Percentiles rank a stretch among this genome's conserved stretches.
Evolutionary conservation across 805 yeast species (phyloP).

Genomic region (Metschnikowia lachancei): DNA sequence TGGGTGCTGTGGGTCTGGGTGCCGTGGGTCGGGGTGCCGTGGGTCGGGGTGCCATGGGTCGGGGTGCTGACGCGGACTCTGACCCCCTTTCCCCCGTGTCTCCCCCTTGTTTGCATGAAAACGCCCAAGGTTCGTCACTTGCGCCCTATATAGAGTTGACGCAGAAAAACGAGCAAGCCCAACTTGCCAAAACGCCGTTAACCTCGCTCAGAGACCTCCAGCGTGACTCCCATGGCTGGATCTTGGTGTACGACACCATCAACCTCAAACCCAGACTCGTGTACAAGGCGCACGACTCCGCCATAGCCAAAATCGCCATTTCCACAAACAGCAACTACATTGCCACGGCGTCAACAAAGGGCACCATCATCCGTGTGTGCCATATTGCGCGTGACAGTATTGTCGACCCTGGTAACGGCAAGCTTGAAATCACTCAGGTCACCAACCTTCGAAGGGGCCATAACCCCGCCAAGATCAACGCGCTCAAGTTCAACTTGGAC

Average conservation of each 20-base stretch:
- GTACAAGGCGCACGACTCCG: conserved; percentile 41
- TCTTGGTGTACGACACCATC: conserved; percentile 40
- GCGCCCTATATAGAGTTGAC: conserved; percentile 26
- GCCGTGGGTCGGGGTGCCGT: no score
- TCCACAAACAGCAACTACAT: conserved; percentile 28
- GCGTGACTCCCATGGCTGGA: conserved; percentile 35
- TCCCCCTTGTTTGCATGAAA: background rate
- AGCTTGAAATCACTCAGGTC: conserved; percentile 26
- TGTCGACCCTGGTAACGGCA: conserved; percentile 3
- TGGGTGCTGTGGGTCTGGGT: no score
- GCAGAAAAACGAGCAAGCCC: conserved; percentile 21
- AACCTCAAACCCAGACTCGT: conserved; percentile 30
- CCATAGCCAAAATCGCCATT: conserved; percentile 32
- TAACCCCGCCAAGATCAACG: conserved; percentile 33
- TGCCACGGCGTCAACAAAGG: conserved; percentile 44
- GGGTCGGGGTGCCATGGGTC: no score
- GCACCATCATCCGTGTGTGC: conserved; percentile 41
- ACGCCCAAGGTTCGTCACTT: conserved; percentile 4
- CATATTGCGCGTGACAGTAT: conserved; percentile 14
- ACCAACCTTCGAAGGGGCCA: conserved; percentile 42
- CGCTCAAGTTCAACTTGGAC: conserved; percentile 36
- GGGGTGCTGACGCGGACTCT: no score
- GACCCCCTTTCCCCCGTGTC: no score
- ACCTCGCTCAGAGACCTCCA: conserved; percentile 29
- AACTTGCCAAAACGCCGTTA: conserved; percentile 17